Percentiles rank a stretch among this genome's conserved stretches.
phyloP scores from a whole-genome alignment of 495 filamentous ascomycete genomes.

The Aspergillus hancockii region DNA sequence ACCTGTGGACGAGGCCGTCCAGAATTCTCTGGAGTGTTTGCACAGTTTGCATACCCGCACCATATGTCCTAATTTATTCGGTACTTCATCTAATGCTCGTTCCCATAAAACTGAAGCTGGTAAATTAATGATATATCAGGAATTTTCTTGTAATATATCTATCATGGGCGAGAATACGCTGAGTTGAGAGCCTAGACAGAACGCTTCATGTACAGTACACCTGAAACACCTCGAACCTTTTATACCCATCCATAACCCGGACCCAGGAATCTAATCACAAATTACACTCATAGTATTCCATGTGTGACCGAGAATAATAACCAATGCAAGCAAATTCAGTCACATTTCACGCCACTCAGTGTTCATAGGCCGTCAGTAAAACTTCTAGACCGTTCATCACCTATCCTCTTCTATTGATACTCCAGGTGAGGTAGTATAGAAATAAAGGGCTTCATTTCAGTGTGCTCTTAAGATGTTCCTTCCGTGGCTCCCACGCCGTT shows the following conservation, averaged over 20 bases:
- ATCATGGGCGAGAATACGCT: not conserved
- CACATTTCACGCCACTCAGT: conserved; percentile 34
- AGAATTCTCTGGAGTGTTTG: conserved; percentile 46
- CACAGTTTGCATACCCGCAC: conserved; percentile 37
- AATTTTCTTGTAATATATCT: not conserved
- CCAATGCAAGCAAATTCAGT: conserved; percentile 15
- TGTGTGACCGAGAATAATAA: conserved; percentile 12
- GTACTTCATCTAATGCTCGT: not conserved
- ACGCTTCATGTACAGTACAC: conserved; percentile 13
- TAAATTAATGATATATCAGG: not conserved
- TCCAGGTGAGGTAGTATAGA: not conserved
- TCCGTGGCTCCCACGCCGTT: conserved; percentile 17
- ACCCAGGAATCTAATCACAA: conserved; percentile 8
- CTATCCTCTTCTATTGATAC: not conserved
- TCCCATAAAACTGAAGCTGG: not conserved
- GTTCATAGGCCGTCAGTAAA: conserved; percentile 10
- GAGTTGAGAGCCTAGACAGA: conserved; percentile 6
- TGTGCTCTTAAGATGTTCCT: not conserved
- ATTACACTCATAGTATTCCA: conserved; percentile 13
- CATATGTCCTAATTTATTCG: too few species aligned
- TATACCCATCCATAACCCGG: conserved; percentile 15
- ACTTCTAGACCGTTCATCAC: conserved; percentile 12
- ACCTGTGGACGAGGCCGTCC: conserved; percentile 15
- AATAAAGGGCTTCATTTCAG: not conserved
- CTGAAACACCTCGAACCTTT: conserved; percentile 11